Conservation (phyloP, 441 rosid species). For the Erodium moschatum region DNA sequence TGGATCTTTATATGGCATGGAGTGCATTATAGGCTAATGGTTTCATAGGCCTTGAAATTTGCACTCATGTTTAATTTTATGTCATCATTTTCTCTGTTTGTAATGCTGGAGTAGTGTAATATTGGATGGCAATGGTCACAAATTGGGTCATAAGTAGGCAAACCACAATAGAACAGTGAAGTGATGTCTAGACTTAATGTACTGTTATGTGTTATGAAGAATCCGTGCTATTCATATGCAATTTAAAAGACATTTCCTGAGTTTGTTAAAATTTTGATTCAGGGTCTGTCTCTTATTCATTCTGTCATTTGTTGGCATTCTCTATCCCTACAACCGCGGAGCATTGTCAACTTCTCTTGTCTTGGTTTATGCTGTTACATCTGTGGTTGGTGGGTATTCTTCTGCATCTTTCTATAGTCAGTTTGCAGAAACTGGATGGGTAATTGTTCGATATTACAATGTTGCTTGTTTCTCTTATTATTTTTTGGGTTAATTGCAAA, state of each 20-base stretch:
- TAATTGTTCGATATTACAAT: constrained; percentile 20
- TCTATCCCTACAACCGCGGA: constrained; percentile 72
- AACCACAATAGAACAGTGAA: constrained; percentile 1
- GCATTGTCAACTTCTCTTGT: constrained; percentile 47
- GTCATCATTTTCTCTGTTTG: no score
- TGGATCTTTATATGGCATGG: background rate
- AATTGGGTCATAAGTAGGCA: background rate
- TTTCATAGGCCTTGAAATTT: background rate
- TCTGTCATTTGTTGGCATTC: constrained; percentile 48
- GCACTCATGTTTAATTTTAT: background rate
- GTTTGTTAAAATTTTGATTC: constrained; percentile 17
- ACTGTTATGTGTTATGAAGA: background rate
- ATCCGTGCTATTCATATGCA: background rate
- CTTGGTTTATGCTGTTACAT: constrained; percentile 47
- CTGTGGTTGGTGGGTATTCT: constrained; percentile 55
- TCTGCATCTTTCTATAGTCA: constrained; percentile 57
- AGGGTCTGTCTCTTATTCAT: constrained; percentile 50
- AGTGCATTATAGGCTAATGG: background rate
- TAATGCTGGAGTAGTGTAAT: background rate
- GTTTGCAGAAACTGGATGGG: constrained; percentile 64
- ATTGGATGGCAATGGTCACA: background rate
- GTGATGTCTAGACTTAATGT: background rate
- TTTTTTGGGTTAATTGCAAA: background rate
- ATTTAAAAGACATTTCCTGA: background rate
- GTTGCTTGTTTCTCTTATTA: background rate